Conservation (phyloP, 2,329 filamentous ascomycete species). For the Pseudogymnoascus pannorum region DNA sequence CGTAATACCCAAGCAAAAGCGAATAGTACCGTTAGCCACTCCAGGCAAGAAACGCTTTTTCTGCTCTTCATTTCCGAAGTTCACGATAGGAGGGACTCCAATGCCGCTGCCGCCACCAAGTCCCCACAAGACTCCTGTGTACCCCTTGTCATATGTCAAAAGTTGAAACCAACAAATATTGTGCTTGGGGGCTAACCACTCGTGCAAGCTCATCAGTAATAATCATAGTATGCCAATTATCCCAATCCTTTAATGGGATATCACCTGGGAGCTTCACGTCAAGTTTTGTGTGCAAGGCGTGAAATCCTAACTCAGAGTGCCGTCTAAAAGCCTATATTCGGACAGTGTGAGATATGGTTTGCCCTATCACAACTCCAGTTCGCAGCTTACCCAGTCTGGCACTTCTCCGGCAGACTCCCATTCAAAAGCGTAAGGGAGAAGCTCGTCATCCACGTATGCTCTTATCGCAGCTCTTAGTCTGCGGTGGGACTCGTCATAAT, state of each 20-base stretch:
- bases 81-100: conserved; percentile 56
- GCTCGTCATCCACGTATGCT: conserved; percentile 49
- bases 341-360: not conserved
- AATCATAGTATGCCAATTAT: conserved; percentile 50
- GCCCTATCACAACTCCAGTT: not conserved
- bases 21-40: conserved; percentile 50
- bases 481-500: conserved; percentile 57
- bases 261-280: conserved; percentile 36
- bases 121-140: conserved; percentile 50
- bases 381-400: conserved; percentile 34
- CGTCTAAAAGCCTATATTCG: conserved; percentile 22
- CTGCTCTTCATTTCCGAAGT: conserved; percentile 53
- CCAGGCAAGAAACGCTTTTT: conserved; percentile 51
- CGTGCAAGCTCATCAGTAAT: conserved; percentile 48
- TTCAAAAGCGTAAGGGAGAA: conserved; percentile 51
- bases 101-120: conserved; percentile 55
- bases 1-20: conserved; percentile 58
- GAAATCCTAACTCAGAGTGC: conserved; percentile 26
- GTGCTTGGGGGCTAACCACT: conserved; percentile 27
- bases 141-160: conserved; percentile 29
- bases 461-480: conserved; percentile 50
- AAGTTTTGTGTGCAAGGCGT: conserved; percentile 31
- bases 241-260: conserved; percentile 42
- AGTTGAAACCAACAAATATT: not conserved
- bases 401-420: conserved; percentile 55